These are phyloP conservation scores for Paramecium octaurelia DNA, from an alignment of 73 alveolate species.

Conservation along the genomic window DNA sequence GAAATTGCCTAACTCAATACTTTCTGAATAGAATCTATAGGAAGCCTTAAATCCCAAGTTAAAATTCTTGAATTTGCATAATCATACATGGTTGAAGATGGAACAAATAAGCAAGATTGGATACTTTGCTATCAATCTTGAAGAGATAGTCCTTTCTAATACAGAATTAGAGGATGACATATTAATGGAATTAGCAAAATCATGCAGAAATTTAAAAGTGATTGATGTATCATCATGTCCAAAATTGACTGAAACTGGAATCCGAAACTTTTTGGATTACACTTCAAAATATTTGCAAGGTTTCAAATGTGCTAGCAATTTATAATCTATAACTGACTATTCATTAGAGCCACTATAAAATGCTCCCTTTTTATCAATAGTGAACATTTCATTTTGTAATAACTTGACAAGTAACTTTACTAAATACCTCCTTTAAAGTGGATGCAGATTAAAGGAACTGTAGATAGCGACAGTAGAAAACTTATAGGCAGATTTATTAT, in stretches of 20 bases:
- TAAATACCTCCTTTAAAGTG: not conserved
- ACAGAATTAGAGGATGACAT: conserved; percentile 61
- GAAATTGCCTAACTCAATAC: conserved; percentile 58
- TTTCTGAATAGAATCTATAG: conserved; percentile 47
- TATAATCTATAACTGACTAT: conserved; percentile 30
- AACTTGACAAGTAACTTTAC: not conserved
- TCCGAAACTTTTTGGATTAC: conserved; percentile 17
- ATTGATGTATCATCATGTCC: conserved; percentile 41
- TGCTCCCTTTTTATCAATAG: not conserved
- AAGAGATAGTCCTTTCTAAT: conserved; percentile 43
- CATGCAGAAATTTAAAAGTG: conserved; percentile 18
- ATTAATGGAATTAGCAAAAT: conserved; percentile 54
- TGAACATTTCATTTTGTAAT: not conserved
- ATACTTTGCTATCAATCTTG: conserved; percentile 53
- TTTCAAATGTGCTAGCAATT: conserved; percentile 43
- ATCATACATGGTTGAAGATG: conserved; percentile 55
- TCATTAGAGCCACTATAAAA: conserved; percentile 23
- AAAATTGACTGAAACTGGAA: conserved; percentile 47
- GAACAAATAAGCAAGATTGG: conserved; percentile 54
- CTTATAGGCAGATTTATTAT: not conserved
- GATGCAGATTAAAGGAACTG: not conserved
- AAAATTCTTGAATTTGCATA: conserved; percentile 32
- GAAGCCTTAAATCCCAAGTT: conserved; percentile 26
- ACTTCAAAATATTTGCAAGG: not conserved
- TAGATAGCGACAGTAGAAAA: conserved; percentile 12